Evolutionary conservation across 2,329 filamentous ascomycete genomes (phyloP).

Genomic region (Claviceps spartinae): DNA sequence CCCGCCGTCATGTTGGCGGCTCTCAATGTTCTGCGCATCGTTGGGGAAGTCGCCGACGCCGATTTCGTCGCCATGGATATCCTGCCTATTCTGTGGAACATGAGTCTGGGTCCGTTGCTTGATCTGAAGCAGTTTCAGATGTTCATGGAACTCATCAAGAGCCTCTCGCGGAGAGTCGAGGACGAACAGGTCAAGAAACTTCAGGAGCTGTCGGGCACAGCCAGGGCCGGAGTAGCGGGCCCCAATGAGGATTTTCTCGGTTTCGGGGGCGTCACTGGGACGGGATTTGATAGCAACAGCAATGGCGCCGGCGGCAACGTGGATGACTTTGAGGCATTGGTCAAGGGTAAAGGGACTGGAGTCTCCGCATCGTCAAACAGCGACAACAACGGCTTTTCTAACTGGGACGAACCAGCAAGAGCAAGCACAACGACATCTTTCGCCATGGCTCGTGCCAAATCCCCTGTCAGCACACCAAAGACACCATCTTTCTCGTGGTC

Average conservation of each 20-base stretch:
- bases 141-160: slow-evolving; percentile 83
- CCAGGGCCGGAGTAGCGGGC: slow-evolving; percentile 33
- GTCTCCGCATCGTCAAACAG: slow-evolving; percentile 20
- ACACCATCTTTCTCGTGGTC: slow-evolving; percentile 50
- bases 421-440: slow-evolving; percentile 11
- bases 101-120: slow-evolving; percentile 80
- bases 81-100: slow-evolving; percentile 78
- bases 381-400: slow-evolving; percentile 29
- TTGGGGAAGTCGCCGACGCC: slow-evolving; percentile 68
- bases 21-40: slow-evolving; percentile 68
- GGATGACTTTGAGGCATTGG: slow-evolving; percentile 76
- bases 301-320: slow-evolving; percentile 38
- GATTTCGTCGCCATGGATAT: slow-evolving; percentile 90
- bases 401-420: slow-evolving; percentile 32
- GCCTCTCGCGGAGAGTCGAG: slow-evolving; percentile 66
- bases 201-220: slow-evolving; percentile 59
- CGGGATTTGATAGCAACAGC: slow-evolving; percentile 30
- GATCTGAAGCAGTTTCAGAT: slow-evolving; percentile 76
- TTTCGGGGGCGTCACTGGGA: slow-evolving; percentile 54
- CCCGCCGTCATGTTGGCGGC: slow-evolving; percentile 95
- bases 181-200: slow-evolving; percentile 80
- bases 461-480: slow-evolving; percentile 25
- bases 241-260: slow-evolving; percentile 55
- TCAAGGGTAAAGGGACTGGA: slow-evolving; percentile 49
- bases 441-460: slow-evolving; percentile 20